Base-by-base conservation (phyloP, 495 filamentous ascomycete genomes). In the Penicillium paxilli region DNA sequence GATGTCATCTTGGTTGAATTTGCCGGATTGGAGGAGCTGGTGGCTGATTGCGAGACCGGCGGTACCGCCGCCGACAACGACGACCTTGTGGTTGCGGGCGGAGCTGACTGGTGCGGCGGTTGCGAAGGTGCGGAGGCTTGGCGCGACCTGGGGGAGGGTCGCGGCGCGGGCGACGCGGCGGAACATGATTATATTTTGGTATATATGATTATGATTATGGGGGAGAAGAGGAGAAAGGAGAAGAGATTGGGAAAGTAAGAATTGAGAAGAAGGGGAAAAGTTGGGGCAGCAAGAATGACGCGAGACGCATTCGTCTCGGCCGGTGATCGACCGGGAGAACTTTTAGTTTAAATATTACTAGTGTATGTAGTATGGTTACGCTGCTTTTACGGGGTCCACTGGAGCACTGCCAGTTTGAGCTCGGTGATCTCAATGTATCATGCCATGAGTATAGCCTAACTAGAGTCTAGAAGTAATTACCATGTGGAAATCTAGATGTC, bases 21-120 rank as follows among this genome's bases (percentile, higher is more conserved):
- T 75, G 35, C 80, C 75, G 4, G 74, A 73, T 22, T 73, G 74
- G 6, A 87, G 76, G 4, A 88, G 79, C 64, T 88, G 85, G 55
- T 86, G 83, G 55, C 79, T 81, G 63, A 86, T 79, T 16, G 79
- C 67, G 6, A 88, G 69, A 48, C 85, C 85, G 30, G 84, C 85
- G 10, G 80, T 70, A 23, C 85, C 85, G 40, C 79, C 85, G 50
- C 85, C 85, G 38, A 88, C 75, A 7, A 87, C 78, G 23, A 87
- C 83, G 19, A 88, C 73, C 50, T 79, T 83, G 73, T 88, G 85
- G 54, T 75, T 75, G 45, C 69, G 67, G 17, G 68, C 54, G 8
- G 67, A 45, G 40, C 33, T 65, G 25, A 70, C 73, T 1, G 74
- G 73, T 8, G 76, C 65, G 44, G 69, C 69, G 12, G 74, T 78